phyloP scores from a whole-genome alignment of 2,329 filamentous ascomycete species.

The Trichoderma sp. region DNA sequence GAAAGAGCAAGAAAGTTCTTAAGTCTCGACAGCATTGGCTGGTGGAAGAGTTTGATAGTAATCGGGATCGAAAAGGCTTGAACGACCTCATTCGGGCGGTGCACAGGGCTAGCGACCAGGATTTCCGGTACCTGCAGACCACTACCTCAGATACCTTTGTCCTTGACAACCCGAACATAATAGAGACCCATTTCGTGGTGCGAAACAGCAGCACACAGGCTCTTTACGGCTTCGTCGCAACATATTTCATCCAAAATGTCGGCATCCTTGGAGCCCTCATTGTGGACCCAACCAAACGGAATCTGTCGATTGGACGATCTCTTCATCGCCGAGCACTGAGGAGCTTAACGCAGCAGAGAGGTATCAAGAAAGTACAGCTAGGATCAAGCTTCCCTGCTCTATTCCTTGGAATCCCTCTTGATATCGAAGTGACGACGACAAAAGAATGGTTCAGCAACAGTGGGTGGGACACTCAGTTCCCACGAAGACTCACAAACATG shows the following conservation, averaged over 20 bases:
- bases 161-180: conserved; percentile 65
- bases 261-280: conserved; percentile 84
- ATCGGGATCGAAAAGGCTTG: conserved; percentile 70
- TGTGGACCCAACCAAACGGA: conserved; percentile 81
- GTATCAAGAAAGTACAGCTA: conserved; percentile 76
- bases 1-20: conserved; percentile 81
- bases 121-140: conserved; percentile 66
- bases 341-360: conserved; percentile 65
- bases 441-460: conserved; percentile 85
- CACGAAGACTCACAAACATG: conserved; percentile 62
- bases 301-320: conserved; percentile 85
- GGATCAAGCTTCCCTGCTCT: conserved; percentile 80
- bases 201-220: conserved; percentile 90
- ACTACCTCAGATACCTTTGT: conserved; percentile 75
- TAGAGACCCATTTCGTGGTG: conserved; percentile 87
- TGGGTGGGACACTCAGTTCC: conserved; percentile 75
- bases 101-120: conserved; percentile 64
- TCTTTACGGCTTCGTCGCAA: conserved; percentile 88
- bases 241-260: conserved; percentile 71
- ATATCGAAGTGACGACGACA: conserved; percentile 45
- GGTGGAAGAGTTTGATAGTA: conserved; percentile 81
- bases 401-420: conserved; percentile 75
- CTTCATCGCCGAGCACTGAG: conserved; percentile 83
- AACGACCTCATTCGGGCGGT: conserved; percentile 72
- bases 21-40: conserved; percentile 95